Evolutionary conservation across 345 rosid genomes (phyloP), one percentile per base, ranked within the genome.

Genomic region (Streptanthus diversifolius): DNA sequence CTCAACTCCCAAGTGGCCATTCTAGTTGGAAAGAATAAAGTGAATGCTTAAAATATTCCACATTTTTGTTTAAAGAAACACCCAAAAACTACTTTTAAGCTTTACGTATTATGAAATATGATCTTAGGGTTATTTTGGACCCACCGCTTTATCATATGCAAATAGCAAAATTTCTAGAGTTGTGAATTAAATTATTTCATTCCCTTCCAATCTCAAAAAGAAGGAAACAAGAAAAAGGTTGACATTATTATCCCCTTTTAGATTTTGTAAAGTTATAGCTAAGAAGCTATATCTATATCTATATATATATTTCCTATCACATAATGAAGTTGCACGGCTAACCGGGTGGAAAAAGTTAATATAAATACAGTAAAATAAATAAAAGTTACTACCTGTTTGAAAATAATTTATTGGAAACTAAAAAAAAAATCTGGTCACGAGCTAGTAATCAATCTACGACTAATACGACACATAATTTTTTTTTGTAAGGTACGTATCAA

Each of bases 101-200:
- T 63, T 69, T 62, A 52, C 65, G 35, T n/a, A 35, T 69, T 41
- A 25, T 62, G 37, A 68, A 54, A 64, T 62, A 60, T 33, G 11
- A 63, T 55, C 30, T 10, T 44, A 63, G 61, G 75, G 71, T 48
- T 62, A 62, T 13, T 36, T 54, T 56, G 72, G 80, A 63, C 80
- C 80, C 71, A 76, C 71, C 1, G 15, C 66, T 70, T 76, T 76
- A 70, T 45, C 54, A 36, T 64, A 76, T 70, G 76, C 80, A 63
- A 63, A 70, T 76, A 63, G 67, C 54, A 76, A 64, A 70, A 70
- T 76, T 63, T 70, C 72, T 63, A 36, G 76, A 76, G 37, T 57
- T 63, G 55, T 76, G 75, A 76, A 55, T 70, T 70, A 55, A 62
- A 70, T 63, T 63, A 63, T 63, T 48, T 63, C 39, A 70, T 70